Base-by-base conservation (phyloP, 805 yeast species). In the Candida sphagnicola region DNA sequence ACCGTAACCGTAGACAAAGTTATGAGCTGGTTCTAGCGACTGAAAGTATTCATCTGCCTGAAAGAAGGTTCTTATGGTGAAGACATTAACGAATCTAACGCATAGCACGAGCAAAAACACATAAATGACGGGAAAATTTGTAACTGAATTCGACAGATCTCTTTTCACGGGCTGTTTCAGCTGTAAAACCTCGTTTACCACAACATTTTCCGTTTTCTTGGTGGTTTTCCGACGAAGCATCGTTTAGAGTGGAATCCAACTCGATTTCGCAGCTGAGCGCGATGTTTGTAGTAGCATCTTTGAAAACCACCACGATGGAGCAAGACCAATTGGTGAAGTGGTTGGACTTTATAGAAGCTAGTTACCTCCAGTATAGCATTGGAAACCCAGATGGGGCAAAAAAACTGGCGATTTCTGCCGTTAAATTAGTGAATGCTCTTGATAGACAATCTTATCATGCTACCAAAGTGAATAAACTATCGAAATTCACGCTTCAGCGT, bases 1-100 rank as follows among this genome's bases (percentile, higher is more conserved):
- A 0, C 99, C 99, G 45, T 81, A 82, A 2, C 93, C 90, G 56
- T 71, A 88, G 0, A 83, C 82, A 26, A 72, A 63, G 3, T 53
- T 41, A 58, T 89, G 96, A 0, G 98, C 99, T 0, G 96, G 96
- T 53, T 93, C 99, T 37, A 93, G 63, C 0, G 90, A 71, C 61
- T 93, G 99, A 80, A 82, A 93, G 61, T 73, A 93, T 60, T 93
- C 99, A 59, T 93, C 99, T 0, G 99, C 91, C 58, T 93, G 99
- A 62, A 93, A 93, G 55, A 79, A 93, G 0, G 98, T 88, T 39
- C 56, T 56, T 4, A 78, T 75, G 1, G 80, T 57, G 17, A 85
- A 53, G 0, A 95, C 77, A 58, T 89, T 88, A 50, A 75, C 23
- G 8, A 82, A 44, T 24, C 47, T 30, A n/a, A 43, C 15, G 5